Base-by-base conservation (phyloP, 805 yeast species). In the Kodamaea kaohsiungensis region DNA sequence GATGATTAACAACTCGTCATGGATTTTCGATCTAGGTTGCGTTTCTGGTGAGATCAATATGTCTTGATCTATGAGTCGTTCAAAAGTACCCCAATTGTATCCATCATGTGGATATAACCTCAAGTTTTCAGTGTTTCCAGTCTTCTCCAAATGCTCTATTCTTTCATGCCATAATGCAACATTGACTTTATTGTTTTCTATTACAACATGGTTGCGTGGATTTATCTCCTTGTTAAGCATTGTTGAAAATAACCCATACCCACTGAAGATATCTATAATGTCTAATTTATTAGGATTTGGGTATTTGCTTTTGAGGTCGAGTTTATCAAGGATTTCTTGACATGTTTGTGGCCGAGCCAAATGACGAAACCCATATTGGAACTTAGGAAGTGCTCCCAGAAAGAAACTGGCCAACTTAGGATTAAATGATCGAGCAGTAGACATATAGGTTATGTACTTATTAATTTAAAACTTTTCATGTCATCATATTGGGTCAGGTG, bases 1-100 rank as follows among this genome's bases (percentile, higher is more conserved):
- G 5, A 84, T 71, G 33, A 84, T 73, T 35, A 89, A 68, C 22
- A 88, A 73, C 53, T 78, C 78, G 53, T 80, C 72, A 66, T 87
- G 83, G 16, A 85, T 65, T 15, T 71, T 66, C 57, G 71, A 72
- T 43, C 80, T 54, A 1, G 69, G 54, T 51, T 67, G 60, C 4
- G 58, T 19, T 1, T 53, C 16, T 0, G 76, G 74, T 10, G 55
- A 48, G 1, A 88, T 64, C 4, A 73, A 53, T 33, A 81, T 80
- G 7, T 78, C 77, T 3, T 74, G 62, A 7, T 80, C 72, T 7
- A 83, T 71, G n/a, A 87, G 55, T 0, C 74, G 67, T 2, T 71
- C 65, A 61, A 78, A 90, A 0, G 91, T 75, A 3, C 69, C 68
- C 96, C 96, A 90, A 13, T 80, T 70, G 65, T 80, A 88, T 3